Evolutionary conservation across 257 asterid species (phyloP).

Genomic region (Nicotiana tabacum): DNA sequence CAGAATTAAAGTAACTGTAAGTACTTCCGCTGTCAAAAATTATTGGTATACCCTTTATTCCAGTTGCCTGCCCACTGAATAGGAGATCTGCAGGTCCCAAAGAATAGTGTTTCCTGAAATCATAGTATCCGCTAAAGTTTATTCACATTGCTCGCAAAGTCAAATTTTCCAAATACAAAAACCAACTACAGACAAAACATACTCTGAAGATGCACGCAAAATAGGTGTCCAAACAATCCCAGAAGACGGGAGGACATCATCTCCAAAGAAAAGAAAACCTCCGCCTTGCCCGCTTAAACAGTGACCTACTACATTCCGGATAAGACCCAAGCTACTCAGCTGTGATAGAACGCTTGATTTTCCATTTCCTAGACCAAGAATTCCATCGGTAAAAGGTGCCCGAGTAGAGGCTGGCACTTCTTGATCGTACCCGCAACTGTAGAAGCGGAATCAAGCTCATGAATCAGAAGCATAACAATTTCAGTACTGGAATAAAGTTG

Average conservation of each 20-base stretch:
- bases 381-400: conserved; percentile 72
- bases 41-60: conserved; percentile 20
- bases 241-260: conserved; percentile 50
- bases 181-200: background rate
- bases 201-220: conserved; percentile 20
- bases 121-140: background rate
- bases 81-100: conserved; percentile 31
- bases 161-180: background rate
- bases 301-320: conserved; percentile 70
- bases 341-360: conserved; percentile 70
- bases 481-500: background rate
- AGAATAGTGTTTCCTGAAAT: conserved; percentile 30
- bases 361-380: conserved; percentile 88
- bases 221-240: conserved; percentile 33
- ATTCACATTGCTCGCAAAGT: background rate
- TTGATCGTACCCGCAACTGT: conserved; percentile 89
- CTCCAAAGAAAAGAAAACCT: conserved; percentile 88
- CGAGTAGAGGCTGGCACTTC: conserved; percentile 45
- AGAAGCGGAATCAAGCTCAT: conserved; percentile 4
- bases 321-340: conserved; percentile 45
- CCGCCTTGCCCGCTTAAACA: conserved; percentile 73
- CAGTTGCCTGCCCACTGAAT: conserved; percentile 25
- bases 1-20: conserved; percentile 30
- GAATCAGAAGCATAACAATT: background rate
- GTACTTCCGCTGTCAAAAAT: conserved; percentile 48